Conservation (phyloP, 2,329 filamentous ascomycete genomes). For the Nothopassalora personata region DNA sequence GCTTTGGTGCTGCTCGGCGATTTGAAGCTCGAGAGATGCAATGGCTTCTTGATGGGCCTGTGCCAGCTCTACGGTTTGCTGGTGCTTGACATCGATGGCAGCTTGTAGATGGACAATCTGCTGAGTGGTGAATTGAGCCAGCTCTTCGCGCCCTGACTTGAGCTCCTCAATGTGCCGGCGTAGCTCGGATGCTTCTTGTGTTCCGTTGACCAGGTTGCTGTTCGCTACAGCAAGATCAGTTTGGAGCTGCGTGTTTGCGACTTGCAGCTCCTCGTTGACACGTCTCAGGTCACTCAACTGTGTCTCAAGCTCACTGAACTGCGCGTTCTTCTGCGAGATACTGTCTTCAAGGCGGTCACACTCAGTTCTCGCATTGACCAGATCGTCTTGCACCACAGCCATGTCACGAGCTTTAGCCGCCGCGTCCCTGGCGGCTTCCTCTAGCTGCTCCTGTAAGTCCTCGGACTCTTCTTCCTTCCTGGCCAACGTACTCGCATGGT, state of each 20-base stretch:
- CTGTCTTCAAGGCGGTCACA: constrained; percentile 8
- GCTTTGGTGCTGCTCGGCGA: constrained; percentile 1
- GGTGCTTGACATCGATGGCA: constrained; percentile 25
- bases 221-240: constrained; percentile 11
- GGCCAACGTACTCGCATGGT: constrained; percentile 38
- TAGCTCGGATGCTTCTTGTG: constrained; percentile 8
- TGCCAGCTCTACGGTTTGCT: constrained; percentile 1
- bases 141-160: constrained; percentile 2
- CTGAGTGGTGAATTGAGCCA: constrained; percentile 16
- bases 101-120: constrained; percentile 38
- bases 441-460: constrained; percentile 36
- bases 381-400: constrained; percentile 4
- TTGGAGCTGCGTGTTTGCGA: constrained; percentile 10
- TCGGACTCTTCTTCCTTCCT: constrained; percentile 44
- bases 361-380: constrained; percentile 10
- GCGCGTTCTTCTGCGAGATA: neutral
- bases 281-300: neutral
- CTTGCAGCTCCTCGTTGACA: constrained; percentile 1
- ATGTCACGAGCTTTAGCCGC: neutral
- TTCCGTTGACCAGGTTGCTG: constrained; percentile 8
- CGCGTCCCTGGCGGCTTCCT: constrained; percentile 7
- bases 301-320: constrained; percentile 3
- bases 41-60: neutral
- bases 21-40: constrained; percentile 1
- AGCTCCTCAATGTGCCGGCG: constrained; percentile 15